These are phyloP conservation scores for Ustilago trichophora DNA, from an alignment of 1,284 basidiomycete genomes.

Conservation along the genomic window DNA sequence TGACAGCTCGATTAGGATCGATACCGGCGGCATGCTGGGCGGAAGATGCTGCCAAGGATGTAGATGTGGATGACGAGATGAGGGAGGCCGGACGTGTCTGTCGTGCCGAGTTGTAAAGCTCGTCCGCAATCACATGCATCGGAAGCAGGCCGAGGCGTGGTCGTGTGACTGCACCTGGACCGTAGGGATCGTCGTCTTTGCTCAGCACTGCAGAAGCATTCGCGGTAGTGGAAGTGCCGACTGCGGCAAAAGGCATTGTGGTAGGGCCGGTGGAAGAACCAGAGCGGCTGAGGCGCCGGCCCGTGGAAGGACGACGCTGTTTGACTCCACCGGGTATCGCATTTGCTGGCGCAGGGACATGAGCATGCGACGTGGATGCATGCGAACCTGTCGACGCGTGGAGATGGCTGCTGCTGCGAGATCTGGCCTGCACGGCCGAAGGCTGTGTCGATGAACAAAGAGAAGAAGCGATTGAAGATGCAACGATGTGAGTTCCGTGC, in stretches of 20 bases:
- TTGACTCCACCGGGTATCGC: constrained; percentile 12
- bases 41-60: constrained; percentile 21
- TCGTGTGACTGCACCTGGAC: constrained; percentile 45
- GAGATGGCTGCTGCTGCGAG: constrained; percentile 16
- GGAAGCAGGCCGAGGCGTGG: constrained; percentile 41
- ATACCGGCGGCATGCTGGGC: constrained; percentile 11
- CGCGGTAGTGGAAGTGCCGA: constrained; percentile 1
- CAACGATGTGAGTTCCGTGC: constrained; percentile 9
- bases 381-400: constrained; percentile 3
- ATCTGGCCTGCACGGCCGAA: constrained; percentile 14
- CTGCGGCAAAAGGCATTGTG: constrained; percentile 27
- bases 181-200: constrained; percentile 39
- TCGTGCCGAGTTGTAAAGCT: constrained; percentile 28
- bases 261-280: constrained; percentile 46
- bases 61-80: constrained; percentile 25
- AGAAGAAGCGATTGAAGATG: constrained; percentile 4
- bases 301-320: constrained; percentile 34
- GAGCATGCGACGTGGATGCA: background rate
- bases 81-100: constrained; percentile 19
- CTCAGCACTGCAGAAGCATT: background rate
- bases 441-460: too few species aligned
- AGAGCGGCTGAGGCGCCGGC: constrained; percentile 33
- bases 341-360: constrained; percentile 13
- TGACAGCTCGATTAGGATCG: constrained; percentile 21
- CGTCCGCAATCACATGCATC: constrained; percentile 26